These are phyloP conservation scores for Xylariaceae sp. DNA, from an alignment of 2,329 filamentous ascomycete species.

Conservation along the genomic window DNA sequence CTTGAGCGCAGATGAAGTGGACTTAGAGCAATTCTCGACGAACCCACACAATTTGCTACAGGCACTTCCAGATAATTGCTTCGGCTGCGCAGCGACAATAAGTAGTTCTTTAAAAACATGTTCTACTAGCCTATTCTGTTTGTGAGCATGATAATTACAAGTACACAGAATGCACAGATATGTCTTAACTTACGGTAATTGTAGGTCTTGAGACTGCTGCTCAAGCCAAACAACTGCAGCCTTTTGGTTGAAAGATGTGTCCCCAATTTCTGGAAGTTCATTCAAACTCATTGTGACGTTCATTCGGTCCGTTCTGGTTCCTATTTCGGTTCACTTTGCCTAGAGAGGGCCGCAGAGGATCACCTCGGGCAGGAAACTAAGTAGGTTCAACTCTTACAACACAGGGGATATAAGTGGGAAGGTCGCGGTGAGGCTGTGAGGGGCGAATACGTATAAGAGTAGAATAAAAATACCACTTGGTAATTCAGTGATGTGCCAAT, in stretches of 20 bases:
- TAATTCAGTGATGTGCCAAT: neutral
- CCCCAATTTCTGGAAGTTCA: constrained; percentile 33
- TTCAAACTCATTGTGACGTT: constrained; percentile 25
- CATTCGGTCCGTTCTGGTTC: neutral
- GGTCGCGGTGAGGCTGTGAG: no score
- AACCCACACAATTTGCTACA: constrained; percentile 68
- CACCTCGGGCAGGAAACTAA: neutral
- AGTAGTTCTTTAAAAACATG: constrained; percentile 57
- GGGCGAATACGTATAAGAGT: no score
- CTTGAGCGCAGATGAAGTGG: constrained; percentile 50
- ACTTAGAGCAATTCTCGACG: constrained; percentile 64
- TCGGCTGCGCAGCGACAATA: constrained; percentile 58
- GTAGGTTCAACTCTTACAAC: no score
- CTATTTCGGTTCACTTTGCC: neutral
- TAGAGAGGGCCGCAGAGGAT: neutral
- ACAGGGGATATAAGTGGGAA: no score
- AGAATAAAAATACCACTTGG: neutral
- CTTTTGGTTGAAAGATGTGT: constrained; percentile 43
- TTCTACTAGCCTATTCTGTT: constrained; percentile 42
- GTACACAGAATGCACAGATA: neutral
- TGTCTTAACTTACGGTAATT: constrained; percentile 37
- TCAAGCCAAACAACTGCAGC: constrained; percentile 42
- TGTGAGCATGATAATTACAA: constrained; percentile 24
- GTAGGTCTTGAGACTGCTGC: constrained; percentile 34
- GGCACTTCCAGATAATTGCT: constrained; percentile 61